Evolutionary conservation across 2,329 filamentous ascomycete species (phyloP).

Genomic region (Colletotrichum sp.): DNA sequence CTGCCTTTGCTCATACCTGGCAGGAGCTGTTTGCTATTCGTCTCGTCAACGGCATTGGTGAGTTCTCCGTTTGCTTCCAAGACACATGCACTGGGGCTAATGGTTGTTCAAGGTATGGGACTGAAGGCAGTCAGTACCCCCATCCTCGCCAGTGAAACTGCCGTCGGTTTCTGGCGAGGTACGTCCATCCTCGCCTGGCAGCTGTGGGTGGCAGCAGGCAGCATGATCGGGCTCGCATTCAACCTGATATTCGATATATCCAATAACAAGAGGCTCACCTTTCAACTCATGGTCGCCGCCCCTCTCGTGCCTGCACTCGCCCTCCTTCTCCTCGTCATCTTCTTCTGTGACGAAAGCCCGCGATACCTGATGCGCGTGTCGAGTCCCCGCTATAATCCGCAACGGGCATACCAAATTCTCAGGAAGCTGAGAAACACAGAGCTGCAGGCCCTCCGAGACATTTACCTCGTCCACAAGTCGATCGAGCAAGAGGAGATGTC

Average conservation of each 20-base stretch:
- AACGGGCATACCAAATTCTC: constrained; percentile 36
- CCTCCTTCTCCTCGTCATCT: constrained; percentile 33
- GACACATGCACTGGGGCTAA: background rate
- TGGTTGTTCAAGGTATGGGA: constrained; percentile 42
- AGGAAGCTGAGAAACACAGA: constrained; percentile 40
- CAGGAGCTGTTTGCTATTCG: constrained; percentile 35
- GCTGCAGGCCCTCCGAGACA: constrained; percentile 44
- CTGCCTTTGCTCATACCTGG: constrained; percentile 38
- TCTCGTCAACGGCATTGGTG: constrained; percentile 42
- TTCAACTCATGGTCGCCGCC: constrained; percentile 37
- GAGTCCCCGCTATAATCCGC: constrained; percentile 36
- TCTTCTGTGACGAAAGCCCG: constrained; percentile 43
- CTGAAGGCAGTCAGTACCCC: constrained; percentile 53
- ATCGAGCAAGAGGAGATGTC: constrained; percentile 29
- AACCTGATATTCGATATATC: constrained; percentile 39
- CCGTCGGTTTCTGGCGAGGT: constrained; percentile 51
- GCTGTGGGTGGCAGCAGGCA: constrained; percentile 43
- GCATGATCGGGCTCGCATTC: constrained; percentile 37
- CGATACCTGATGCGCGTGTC: constrained; percentile 41
- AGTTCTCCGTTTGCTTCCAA: constrained; percentile 13
- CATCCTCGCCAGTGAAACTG: constrained; percentile 50
- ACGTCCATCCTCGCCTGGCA: constrained; percentile 53
- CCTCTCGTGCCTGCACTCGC: constrained; percentile 38
- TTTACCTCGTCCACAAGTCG: constrained; percentile 41
- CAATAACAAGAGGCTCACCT: constrained; percentile 1